Evolutionary conservation across 306 rosid genomes (phyloP).

Genomic region (Comarum palustre): DNA sequence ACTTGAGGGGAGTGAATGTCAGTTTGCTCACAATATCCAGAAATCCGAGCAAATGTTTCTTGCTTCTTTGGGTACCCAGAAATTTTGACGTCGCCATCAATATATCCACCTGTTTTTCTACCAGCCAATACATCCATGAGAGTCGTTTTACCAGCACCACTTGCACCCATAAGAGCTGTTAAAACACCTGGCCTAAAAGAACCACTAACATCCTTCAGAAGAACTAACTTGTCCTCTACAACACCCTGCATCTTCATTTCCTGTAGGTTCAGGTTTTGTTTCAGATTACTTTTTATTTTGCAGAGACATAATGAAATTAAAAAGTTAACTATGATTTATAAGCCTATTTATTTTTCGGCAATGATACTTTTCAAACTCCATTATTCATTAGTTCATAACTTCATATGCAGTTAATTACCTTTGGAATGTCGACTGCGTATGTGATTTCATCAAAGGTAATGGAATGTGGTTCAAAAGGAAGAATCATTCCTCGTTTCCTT

Average conservation of each 20-base stretch:
- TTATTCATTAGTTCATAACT: not conserved
- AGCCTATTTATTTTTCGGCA: too few relatives aligned
- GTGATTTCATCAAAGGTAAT: conserved; percentile 53
- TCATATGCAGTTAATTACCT: conserved; percentile 33
- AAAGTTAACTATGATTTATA: too few relatives aligned
- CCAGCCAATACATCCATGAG: conserved; percentile 84
- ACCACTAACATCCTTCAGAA: conserved; percentile 79
- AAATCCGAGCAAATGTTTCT: conserved; percentile 79
- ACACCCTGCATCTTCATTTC: conserved; percentile 75
- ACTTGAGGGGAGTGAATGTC: conserved; percentile 92
- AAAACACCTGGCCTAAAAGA: conserved; percentile 85
- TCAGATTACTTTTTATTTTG: too few relatives aligned
- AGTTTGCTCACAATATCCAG: conserved; percentile 81
- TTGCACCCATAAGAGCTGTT: conserved; percentile 89
- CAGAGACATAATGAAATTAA: too few relatives aligned
- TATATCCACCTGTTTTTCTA: conserved; percentile 77
- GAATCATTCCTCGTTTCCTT: conserved; percentile 62
- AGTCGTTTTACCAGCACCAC: conserved; percentile 95
- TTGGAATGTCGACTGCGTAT: conserved; percentile 76
- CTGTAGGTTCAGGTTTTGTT: conserved; percentile 26
- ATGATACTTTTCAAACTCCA: not conserved
- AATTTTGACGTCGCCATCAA: conserved; percentile 59
- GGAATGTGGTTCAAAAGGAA: conserved; percentile 73
- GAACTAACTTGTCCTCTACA: conserved; percentile 54
- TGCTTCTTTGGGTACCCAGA: conserved; percentile 73